Conservation (phyloP, 2,329 filamentous ascomycete genomes). For the Pleoardoris graminearum region DNA sequence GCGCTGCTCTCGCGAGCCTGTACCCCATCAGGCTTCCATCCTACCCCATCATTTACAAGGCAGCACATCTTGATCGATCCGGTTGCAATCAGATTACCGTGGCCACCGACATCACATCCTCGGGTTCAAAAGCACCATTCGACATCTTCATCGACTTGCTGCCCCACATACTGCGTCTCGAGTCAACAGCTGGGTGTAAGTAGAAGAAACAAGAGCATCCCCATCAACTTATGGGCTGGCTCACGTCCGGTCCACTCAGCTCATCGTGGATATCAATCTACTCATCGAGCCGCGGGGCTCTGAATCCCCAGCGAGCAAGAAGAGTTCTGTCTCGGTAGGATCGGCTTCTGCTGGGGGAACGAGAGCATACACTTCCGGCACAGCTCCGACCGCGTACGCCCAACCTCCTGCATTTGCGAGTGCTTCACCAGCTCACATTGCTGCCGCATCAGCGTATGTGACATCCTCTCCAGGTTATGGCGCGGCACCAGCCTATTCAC, state of each 20-base stretch:
- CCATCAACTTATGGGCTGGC: slow-evolving; percentile 47
- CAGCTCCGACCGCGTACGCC: slow-evolving; percentile 42
- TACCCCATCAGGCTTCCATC: slow-evolving; percentile 19
- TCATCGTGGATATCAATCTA: slow-evolving; percentile 93
- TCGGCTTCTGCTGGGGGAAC: slow-evolving; percentile 50
- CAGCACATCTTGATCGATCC: slow-evolving; percentile 24
- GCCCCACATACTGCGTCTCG: slow-evolving; percentile 6
- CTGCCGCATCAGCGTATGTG: slow-evolving; percentile 37
- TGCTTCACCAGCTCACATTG: slow-evolving; percentile 36
- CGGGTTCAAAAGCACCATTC: slow-evolving; percentile 4
- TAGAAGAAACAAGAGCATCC: slow-evolving; percentile 17
- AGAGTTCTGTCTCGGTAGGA: slow-evolving; percentile 45
- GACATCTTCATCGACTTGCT: slow-evolving; percentile 12
- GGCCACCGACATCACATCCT: slow-evolving; percentile 18
- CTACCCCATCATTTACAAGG: slow-evolving; percentile 10
- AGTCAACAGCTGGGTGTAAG: slow-evolving; percentile 16
- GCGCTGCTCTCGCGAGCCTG: slow-evolving; percentile 19
- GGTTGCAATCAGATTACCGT: slow-evolving; percentile 9
- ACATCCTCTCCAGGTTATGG: slow-evolving; percentile 34
- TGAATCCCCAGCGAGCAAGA: slow-evolving; percentile 62
- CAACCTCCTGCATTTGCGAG: slow-evolving; percentile 39
- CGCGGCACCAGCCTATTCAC: slow-evolving; percentile 30
- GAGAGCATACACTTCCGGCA: slow-evolving; percentile 33
- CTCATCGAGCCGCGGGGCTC: slow-evolving; percentile 78
- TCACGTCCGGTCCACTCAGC: slow-evolving; percentile 54